phyloP scores from a whole-genome alignment of 306 rosid genomes.

The Macrotyloma uniflorum region DNA sequence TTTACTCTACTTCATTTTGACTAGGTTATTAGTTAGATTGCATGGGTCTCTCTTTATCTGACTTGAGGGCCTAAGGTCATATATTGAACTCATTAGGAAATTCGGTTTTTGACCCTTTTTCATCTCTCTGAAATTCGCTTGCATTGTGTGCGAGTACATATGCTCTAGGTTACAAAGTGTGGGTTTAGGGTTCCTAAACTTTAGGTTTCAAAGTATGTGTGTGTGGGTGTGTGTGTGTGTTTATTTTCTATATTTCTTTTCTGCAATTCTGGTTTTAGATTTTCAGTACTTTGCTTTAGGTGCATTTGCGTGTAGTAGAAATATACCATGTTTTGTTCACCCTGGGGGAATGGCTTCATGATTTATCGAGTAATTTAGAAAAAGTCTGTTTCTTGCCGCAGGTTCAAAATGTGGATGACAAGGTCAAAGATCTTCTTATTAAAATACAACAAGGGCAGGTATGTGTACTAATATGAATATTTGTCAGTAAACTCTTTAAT shows the following conservation, averaged over 20 bases:
- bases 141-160: background rate
- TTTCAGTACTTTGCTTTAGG: background rate
- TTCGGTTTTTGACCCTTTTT: background rate
- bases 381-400: constrained; percentile 40
- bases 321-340: background rate
- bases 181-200: no score
- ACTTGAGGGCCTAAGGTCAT: background rate
- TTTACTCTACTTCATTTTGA: background rate
- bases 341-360: background rate
- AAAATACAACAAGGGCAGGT: constrained; percentile 76
- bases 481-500: background rate
- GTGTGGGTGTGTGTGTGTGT: background rate
- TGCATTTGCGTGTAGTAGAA: background rate
- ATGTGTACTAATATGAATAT: constrained; percentile 34
- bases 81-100: background rate
- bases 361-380: background rate
- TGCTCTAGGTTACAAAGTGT: background rate
- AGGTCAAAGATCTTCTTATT: constrained; percentile 66
- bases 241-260: background rate
- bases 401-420: constrained; percentile 75
- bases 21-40: background rate
- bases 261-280: background rate
- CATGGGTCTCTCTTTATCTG: background rate
- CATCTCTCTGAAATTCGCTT: background rate
- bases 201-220: no score